These are phyloP conservation scores for Exophiala alcalophila DNA, from an alignment of 2,329 filamentous ascomycete genomes.

Conservation along the genomic window DNA sequence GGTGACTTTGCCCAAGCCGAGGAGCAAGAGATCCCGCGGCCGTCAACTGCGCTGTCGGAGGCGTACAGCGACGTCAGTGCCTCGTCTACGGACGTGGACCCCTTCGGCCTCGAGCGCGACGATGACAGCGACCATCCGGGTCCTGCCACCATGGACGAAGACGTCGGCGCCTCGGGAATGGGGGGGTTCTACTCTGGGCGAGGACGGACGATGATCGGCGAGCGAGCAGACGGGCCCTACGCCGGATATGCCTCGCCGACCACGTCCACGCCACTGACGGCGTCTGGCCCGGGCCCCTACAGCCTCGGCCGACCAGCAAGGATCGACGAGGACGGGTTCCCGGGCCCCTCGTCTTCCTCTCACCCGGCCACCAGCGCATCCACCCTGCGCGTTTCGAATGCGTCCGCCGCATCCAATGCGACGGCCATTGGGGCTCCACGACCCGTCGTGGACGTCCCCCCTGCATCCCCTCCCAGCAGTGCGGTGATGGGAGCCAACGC, in stretches of 20 bases:
- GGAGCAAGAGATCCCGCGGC: slow-evolving; percentile 24
- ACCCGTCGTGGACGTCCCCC: slow-evolving; percentile 38
- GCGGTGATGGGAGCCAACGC: slow-evolving; percentile 40
- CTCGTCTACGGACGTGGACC: slow-evolving; percentile 29
- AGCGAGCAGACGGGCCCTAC: slow-evolving; percentile 7
- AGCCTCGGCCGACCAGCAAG: slow-evolving; percentile 15
- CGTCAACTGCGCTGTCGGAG: slow-evolving; percentile 27
- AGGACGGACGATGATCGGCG: slow-evolving; percentile 26
- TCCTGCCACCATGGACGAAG: slow-evolving; percentile 27
- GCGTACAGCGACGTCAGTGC: slow-evolving; percentile 28
- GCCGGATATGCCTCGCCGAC: slow-evolving; percentile 6
- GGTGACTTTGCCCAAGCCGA: slow-evolving; percentile 25
- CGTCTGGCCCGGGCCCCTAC: slow-evolving; percentile 19
- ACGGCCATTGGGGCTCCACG: slow-evolving; percentile 12
- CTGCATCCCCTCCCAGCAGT: slow-evolving; percentile 39
- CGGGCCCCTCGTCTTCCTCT: slow-evolving; percentile 15
- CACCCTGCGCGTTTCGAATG: slow-evolving; percentile 8
- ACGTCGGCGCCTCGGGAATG: slow-evolving; percentile 11
- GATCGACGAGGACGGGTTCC: slow-evolving; percentile 21
- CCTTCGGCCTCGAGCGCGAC: slow-evolving; percentile 27
- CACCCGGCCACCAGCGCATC: slow-evolving; percentile 6
- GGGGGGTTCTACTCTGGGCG: slow-evolving; percentile 23
- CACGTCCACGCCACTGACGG: slow-evolving; percentile 15
- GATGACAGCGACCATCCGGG: slow-evolving; percentile 25
- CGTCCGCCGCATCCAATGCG: slow-evolving; percentile 6